These are phyloP conservation scores for Hansenula lynferdii DNA, from an alignment of 1,139 yeast genomes.

Conservation along the genomic window DNA sequence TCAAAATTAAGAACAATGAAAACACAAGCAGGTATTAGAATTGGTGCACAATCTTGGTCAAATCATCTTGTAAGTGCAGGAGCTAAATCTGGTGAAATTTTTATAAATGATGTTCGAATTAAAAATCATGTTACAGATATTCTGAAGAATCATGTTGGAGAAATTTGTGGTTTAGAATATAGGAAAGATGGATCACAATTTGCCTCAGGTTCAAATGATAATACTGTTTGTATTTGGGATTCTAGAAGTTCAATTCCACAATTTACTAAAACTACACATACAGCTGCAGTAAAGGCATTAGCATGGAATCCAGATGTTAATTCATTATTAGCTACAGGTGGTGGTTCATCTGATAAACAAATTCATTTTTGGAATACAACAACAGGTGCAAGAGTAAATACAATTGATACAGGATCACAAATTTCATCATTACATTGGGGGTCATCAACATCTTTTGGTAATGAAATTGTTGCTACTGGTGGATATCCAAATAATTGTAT, in stretches of 20 bases:
- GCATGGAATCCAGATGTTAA: constrained; percentile 93
- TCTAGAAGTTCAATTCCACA: constrained; percentile 72
- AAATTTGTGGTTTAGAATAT: constrained; percentile 91
- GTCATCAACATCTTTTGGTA: constrained; percentile 60
- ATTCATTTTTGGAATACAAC: constrained; percentile 96
- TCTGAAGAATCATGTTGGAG: constrained; percentile 71
- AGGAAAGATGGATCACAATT: constrained; percentile 78
- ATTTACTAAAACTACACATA: constrained; percentile 74
- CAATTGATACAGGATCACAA: constrained; percentile 91
- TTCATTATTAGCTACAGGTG: constrained; percentile 89
- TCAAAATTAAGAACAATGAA: constrained; percentile 74
- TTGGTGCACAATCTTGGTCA: constrained; percentile 86
- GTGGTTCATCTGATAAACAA: constrained; percentile 87
- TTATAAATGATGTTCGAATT: constrained; percentile 90
- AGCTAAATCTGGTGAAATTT: constrained; percentile 74
- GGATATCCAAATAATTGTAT: constrained; percentile 90
- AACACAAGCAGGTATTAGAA: constrained; percentile 64
- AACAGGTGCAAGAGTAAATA: constrained; percentile 81
- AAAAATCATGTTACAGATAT: constrained; percentile 67
- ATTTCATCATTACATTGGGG: constrained; percentile 95
- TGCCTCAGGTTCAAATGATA: constrained; percentile 95
- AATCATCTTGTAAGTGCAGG: constrained; percentile 81
- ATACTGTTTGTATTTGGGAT: constrained; percentile 93
- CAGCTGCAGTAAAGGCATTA: constrained; percentile 95
- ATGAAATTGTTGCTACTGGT: constrained; percentile 90